phyloP scores from a whole-genome alignment of 2,329 filamentous ascomycete species.

The Aspergillus quadrilineatus region DNA sequence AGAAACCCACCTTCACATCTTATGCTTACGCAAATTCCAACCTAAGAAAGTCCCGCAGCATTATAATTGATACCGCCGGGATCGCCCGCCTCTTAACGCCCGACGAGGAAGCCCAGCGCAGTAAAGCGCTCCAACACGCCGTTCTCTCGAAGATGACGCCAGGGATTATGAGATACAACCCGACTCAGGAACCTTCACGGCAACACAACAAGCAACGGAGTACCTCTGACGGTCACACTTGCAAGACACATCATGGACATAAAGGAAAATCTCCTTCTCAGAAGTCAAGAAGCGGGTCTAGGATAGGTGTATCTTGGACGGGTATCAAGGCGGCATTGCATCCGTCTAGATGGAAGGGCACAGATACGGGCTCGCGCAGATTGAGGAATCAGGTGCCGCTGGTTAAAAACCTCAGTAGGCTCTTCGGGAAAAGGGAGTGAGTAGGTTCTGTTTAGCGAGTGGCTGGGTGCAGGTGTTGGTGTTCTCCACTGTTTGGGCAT shows the following conservation, averaged over 20 bases:
- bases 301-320: background rate
- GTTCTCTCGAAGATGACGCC: conserved; percentile 29
- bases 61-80: conserved; percentile 26
- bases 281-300: background rate
- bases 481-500: background rate
- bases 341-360: background rate
- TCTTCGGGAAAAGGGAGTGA: background rate
- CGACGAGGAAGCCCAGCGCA: conserved; percentile 22
- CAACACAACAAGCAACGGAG: background rate
- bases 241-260: background rate
- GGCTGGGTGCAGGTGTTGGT: too few species aligned
- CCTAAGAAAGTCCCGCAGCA: conserved; percentile 4
- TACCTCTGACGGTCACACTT: background rate
- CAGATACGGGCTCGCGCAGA: background rate
- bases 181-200: background rate
- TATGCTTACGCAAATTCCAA: background rate
- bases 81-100: conserved; percentile 20
- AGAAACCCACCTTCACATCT: background rate
- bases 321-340: background rate
- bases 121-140: conserved; percentile 23
- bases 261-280: background rate
- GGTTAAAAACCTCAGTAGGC: background rate
- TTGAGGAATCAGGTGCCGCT: background rate
- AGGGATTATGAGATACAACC: conserved; percentile 4
- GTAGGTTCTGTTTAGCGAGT: background rate